Evolutionary conservation across 768 basidiomycete species (phyloP), one percentile per base, ranked within the genome.

Genomic region (Phaeolepiota aurea): DNA sequence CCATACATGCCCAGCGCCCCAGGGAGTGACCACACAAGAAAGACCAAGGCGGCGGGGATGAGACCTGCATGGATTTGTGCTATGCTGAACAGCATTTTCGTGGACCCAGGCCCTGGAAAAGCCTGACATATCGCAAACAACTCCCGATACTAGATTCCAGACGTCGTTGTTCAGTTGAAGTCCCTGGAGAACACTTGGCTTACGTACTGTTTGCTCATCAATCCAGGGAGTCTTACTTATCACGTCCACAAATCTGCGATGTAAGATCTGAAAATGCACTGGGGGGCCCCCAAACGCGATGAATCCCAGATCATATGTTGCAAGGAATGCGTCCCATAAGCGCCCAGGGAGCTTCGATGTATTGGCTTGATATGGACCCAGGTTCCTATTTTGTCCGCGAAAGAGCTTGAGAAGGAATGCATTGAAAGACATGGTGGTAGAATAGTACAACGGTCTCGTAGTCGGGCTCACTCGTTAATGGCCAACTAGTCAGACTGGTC

Each of bases 251-350:
- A 66, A 66, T 32, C 57, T 46, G 14, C 58, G 51, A 40, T 65
- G 61, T 12, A 72, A 60, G 32, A 72, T 65, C 37, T 70, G 64
- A 45, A 74, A 68, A 48, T 75, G 69, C 3, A 68, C 69, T 1
- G 63, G 62, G 3, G 72, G 71, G 1, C 72, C 73, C 11, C 73
- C 73, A 49, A 74, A 76, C 1, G 64, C 57, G 1, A 61, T 68
- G 44, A 70, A 64, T 0, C 69, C 71, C 1, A 71, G 54, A 46
- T 65, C 58, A 38, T 52, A 65, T 28, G 62, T 61, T 16, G 63
- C 53, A 22, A 39, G 42, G 30, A 63, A 53, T 18, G 63, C 60
- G 41, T 64, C 64, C 23, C 47, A 44, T 11, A 62, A 53, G 2
- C 60, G 52, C 12, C 33, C 21, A 3, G 41, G 31, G 10, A 61